These are phyloP conservation scores for Reticulascus tulasneorum DNA, from an alignment of 2,329 filamentous ascomycete species.

Conservation along the genomic window DNA sequence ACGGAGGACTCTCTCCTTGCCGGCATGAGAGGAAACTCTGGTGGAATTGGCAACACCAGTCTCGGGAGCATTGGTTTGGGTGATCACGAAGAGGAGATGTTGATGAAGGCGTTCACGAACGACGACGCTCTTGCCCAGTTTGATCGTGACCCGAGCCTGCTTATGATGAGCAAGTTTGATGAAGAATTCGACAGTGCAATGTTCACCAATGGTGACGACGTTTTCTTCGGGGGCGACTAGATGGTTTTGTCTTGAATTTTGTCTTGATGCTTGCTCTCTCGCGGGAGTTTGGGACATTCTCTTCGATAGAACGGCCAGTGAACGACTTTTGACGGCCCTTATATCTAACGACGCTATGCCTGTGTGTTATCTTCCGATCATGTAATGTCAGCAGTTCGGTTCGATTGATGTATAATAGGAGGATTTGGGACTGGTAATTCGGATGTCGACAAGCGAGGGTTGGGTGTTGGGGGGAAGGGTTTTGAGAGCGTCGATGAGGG, in stretches of 20 bases:
- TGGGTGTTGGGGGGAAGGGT: too few relatives aligned
- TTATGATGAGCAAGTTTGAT: constrained; percentile 51
- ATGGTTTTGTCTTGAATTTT: background rate
- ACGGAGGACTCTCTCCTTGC: constrained; percentile 25
- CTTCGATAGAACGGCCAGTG: too few relatives aligned
- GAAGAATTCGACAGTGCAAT: constrained; percentile 49
- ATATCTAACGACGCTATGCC: too few relatives aligned
- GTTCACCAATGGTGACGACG: constrained; percentile 47
- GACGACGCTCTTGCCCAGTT: constrained; percentile 39
- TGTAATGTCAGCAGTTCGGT: too few relatives aligned
- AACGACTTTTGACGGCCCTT: too few relatives aligned
- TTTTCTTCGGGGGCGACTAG: constrained; percentile 42
- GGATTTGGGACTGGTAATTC: too few relatives aligned
- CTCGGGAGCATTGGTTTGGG: constrained; percentile 23
- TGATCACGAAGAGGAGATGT: constrained; percentile 41
- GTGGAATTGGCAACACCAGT: constrained; percentile 7
- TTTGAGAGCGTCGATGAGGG: too few relatives aligned
- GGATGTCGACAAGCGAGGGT: too few relatives aligned
- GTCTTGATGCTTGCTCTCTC: too few relatives aligned
- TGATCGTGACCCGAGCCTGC: constrained; percentile 42
- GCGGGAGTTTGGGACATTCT: too few relatives aligned
- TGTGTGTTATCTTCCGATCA: too few relatives aligned
- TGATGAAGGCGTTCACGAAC: constrained; percentile 39
- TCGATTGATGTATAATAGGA: too few relatives aligned
- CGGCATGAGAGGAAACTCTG: constrained; percentile 16